Evolutionary conservation across 352 stramenopile species (phyloP).

Genomic region (Pilasporangium apinafurcum): DNA sequence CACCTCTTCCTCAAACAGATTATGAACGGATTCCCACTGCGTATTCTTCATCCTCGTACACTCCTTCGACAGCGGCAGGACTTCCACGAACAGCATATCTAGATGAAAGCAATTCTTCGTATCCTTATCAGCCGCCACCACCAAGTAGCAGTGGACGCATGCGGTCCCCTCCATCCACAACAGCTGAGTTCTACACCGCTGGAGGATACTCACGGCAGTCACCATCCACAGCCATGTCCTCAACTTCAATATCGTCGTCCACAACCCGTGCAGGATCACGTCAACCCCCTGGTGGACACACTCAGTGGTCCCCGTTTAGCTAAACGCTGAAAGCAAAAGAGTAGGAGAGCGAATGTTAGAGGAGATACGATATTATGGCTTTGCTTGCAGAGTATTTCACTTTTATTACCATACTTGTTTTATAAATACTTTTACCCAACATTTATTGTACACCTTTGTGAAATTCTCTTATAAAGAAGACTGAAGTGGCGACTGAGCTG

Average conservation of each 20-base stretch:
- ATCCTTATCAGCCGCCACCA: not conserved
- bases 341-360: too few relatives aligned
- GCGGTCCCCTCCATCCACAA: too few relatives aligned
- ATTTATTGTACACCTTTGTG: too few relatives aligned
- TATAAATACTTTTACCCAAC: too few relatives aligned
- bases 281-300: constrained; percentile 55
- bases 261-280: constrained; percentile 10
- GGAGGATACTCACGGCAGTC: not conserved
- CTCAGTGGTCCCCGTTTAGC: constrained; percentile 49
- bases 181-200: too few relatives aligned
- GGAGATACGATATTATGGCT: too few relatives aligned
- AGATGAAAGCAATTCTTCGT: too few relatives aligned
- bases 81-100: not conserved
- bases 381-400: too few relatives aligned
- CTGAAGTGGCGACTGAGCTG: too few relatives aligned
- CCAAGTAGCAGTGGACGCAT: not conserved
- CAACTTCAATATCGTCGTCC: not conserved
- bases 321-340: constrained; percentile 3
- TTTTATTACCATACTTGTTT: too few relatives aligned
- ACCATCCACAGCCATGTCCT: constrained; percentile 3
- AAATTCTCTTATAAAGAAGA: too few relatives aligned
- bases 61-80: not conserved
- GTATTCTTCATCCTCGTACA: constrained; percentile 8
- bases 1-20: too few relatives aligned
- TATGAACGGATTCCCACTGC: constrained; percentile 14